Percentiles rank a stretch among this genome's conserved stretches.
phyloP scores from a whole-genome alignment of 176 grass and related monocot genomes.

The Pontederia paniculata region DNA sequence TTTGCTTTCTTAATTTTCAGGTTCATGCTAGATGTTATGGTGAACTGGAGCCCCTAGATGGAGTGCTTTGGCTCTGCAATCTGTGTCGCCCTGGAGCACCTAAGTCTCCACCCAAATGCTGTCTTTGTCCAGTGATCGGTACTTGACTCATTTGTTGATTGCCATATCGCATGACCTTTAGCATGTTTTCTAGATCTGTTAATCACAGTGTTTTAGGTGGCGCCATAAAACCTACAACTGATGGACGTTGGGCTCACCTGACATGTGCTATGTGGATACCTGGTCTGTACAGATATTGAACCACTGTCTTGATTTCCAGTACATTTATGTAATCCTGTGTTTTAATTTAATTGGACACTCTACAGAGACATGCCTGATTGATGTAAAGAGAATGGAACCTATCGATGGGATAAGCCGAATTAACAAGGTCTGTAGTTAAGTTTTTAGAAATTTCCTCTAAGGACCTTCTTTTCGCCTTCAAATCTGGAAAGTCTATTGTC shows the following conservation, averaged over 20 bases:
- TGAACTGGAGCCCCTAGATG: constrained; percentile 72
- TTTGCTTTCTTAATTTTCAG: constrained; percentile 35
- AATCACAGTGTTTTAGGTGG: constrained; percentile 42
- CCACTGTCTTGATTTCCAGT: constrained; percentile 10
- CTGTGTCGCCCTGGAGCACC: constrained; percentile 89
- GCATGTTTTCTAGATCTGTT: background rate
- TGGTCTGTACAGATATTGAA: constrained; percentile 29
- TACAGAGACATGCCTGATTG: constrained; percentile 87
- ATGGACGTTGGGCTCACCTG: constrained; percentile 93
- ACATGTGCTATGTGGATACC: constrained; percentile 99
- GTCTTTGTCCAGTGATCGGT: constrained; percentile 92
- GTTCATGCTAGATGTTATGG: constrained; percentile 99
- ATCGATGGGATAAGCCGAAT: constrained; percentile 96
- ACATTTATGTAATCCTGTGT: background rate
- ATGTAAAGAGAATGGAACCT: constrained; percentile 97
- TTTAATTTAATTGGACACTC: constrained; percentile 11
- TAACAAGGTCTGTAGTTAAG: constrained; percentile 52
- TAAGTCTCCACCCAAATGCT: constrained; percentile 68
- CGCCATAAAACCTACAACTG: constrained; percentile 97
- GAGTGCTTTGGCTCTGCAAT: constrained; percentile 95
- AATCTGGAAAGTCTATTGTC: no score
- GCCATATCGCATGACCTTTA: background rate
- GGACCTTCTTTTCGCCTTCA: background rate
- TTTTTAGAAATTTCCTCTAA: background rate
- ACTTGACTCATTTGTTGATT: constrained; percentile 2